Base-by-base conservation (phyloP, 352 stramenopile species). In the Pythium volutum region DNA sequence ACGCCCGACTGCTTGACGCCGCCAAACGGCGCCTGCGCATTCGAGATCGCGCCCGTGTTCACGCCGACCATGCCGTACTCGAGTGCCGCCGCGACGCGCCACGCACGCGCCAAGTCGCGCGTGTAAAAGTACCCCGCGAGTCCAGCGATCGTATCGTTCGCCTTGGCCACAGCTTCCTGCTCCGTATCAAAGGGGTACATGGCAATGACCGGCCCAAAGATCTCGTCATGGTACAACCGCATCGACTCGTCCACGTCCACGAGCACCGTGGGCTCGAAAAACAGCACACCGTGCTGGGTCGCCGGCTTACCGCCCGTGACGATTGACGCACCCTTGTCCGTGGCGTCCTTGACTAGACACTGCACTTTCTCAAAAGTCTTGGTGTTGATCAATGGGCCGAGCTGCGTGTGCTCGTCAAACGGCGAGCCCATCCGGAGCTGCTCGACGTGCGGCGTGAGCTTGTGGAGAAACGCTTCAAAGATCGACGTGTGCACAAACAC, bases 81-180 rank as follows among this genome's bases (percentile, higher is more conserved):
- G 16, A 99, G 73, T 26, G 63, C 77, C 29, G 79, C 66, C 1
- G 93, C 81, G 45, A 99, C 82, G n/a, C 89, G 78, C 76, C 94
- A 98, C 7, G 82, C 89, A 36, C 95, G 79, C 16, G 70, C 80
- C 23, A 98, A 38, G 64, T 98, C 81, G 43, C 87, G 73, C 23
- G 95, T 98, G 76, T 87, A 99, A 67, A 98, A 97, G 69, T 99
- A 99, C 7, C 86, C 84, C 1, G 96, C 96, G 38, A 99, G 84
- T 1, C 97, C 97, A 12, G 81, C 67, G 33, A 88, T 76, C 34
- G 77, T 96, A 62, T 92, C 79, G 77, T 99, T 99, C 15, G 97
- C 97, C 54, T 97, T 84, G 41, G 74, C 59, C 15, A 99, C 64
- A 20, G 96, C 97, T 70, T 99, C 93, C 15, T 97, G 88, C 63